Evolutionary conservation across 805 yeast species (phyloP).

Genomic region (Candida easanensis): DNA sequence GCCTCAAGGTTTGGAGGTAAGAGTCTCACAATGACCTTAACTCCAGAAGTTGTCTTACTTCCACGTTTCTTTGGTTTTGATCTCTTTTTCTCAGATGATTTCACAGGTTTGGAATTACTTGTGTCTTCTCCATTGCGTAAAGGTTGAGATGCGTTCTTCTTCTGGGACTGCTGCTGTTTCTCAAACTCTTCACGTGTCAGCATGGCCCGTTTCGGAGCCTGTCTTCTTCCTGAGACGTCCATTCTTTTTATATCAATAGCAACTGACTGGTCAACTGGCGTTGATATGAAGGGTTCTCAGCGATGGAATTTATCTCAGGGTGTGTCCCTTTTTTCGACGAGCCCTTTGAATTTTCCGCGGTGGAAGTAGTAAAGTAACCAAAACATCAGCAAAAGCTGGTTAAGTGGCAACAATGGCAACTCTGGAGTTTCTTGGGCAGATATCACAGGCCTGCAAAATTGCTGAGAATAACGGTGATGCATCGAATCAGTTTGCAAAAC

Average conservation of each 20-base stretch:
- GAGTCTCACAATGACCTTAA: slow-evolving; percentile 36
- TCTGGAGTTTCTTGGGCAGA: neutral
- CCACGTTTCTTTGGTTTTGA: neutral
- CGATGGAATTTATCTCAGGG: too few species aligned
- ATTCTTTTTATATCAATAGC: neutral
- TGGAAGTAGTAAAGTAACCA: neutral
- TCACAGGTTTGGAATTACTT: slow-evolving; percentile 1
- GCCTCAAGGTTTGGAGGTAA: slow-evolving; percentile 41
- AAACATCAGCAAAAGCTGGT: neutral
- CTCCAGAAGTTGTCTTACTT: slow-evolving; percentile 7
- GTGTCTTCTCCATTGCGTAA: neutral
- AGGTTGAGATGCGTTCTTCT: neutral
- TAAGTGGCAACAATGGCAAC: neutral
- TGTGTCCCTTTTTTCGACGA: neutral
- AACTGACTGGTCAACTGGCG: neutral
- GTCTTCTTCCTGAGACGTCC: slow-evolving; percentile 14
- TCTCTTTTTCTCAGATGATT: slow-evolving; percentile 1
- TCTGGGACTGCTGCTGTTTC: slow-evolving; percentile 12
- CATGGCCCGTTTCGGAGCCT: slow-evolving; percentile 7
- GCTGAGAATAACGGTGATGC: neutral
- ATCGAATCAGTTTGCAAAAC: slow-evolving; percentile 7
- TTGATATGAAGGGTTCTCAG: neutral
- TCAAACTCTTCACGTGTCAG: slow-evolving; percentile 11
- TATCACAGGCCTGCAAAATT: neutral
- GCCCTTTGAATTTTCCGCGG: neutral